These are phyloP conservation scores for Neofusicoccum sp. DNA, from an alignment of 2,329 filamentous ascomycete genomes.

Conservation along the genomic window DNA sequence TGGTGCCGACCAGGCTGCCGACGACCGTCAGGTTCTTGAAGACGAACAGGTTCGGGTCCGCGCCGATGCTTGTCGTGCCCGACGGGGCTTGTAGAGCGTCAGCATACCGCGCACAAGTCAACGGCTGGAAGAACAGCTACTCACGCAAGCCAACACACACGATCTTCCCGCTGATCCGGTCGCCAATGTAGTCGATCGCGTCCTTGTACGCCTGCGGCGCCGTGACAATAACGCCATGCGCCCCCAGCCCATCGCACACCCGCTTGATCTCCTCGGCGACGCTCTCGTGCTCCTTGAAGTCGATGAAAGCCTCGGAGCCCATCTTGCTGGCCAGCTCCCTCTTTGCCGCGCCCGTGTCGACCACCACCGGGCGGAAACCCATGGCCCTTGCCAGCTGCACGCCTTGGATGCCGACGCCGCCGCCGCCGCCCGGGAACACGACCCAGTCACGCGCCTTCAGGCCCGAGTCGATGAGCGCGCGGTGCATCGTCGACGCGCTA, in stretches of 20 bases:
- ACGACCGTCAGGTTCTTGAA: slow-evolving; percentile 39
- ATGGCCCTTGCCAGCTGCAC: slow-evolving; percentile 50
- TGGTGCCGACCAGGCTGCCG: slow-evolving; percentile 48
- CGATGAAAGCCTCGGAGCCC: slow-evolving; percentile 12
- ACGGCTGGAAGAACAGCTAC: neutral
- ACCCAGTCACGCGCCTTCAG: slow-evolving; percentile 58
- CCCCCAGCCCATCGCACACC: slow-evolving; percentile 33
- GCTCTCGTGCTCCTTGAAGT: slow-evolving; percentile 37
- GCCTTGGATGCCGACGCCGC: slow-evolving; percentile 61
- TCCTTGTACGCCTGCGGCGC: slow-evolving; percentile 45
- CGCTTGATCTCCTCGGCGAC: slow-evolving; percentile 37
- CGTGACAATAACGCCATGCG: slow-evolving; percentile 44
- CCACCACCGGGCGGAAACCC: slow-evolving; percentile 61
- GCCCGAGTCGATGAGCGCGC: slow-evolving; percentile 55
- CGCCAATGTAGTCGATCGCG: slow-evolving; percentile 49
- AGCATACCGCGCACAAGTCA: slow-evolving; percentile 22
- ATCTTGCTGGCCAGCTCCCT: neutral
- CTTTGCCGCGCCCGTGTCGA: slow-evolving; percentile 39
- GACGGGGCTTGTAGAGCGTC: neutral
- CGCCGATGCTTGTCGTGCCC: slow-evolving; percentile 30
- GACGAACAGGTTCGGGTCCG: slow-evolving; percentile 39
- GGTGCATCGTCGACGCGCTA: slow-evolving; percentile 58
- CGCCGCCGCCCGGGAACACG: slow-evolving; percentile 57
- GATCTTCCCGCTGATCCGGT: slow-evolving; percentile 46
- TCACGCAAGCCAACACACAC: slow-evolving; percentile 54